Conservation (phyloP, 257 asterid genomes). For the Nicotiana otophora region DNA sequence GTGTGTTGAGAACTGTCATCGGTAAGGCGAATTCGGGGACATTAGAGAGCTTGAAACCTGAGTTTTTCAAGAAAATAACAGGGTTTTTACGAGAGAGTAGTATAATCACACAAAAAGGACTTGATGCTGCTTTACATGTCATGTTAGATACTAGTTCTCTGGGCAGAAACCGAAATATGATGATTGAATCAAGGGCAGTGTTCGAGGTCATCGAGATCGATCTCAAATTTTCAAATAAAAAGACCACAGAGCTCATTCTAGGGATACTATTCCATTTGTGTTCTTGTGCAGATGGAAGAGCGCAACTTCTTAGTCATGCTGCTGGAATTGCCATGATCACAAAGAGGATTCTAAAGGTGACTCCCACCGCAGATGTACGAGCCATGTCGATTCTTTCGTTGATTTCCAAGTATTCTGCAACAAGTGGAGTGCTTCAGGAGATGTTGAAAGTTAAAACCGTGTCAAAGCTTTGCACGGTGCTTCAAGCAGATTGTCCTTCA, state of each 20-base stretch:
- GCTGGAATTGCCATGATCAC: conserved; percentile 47
- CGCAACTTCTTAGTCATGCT: conserved; percentile 48
- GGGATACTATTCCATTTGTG: conserved; percentile 40
- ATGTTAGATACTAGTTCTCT: conserved; percentile 29
- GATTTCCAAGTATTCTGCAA: conserved; percentile 36
- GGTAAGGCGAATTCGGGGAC: conserved; percentile 6
- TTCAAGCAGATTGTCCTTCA: conserved; percentile 29
- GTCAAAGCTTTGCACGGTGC: conserved; percentile 48
- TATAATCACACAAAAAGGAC: conserved; percentile 9
- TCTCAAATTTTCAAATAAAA: conserved; percentile 23
- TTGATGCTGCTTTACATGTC: conserved; percentile 27
- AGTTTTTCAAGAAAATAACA: conserved; percentile 22
- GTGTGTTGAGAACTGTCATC: conserved; percentile 15
- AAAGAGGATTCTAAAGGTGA: conserved; percentile 41
- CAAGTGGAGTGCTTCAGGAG: conserved; percentile 38
- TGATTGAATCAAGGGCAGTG: conserved; percentile 39
- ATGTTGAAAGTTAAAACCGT: conserved; percentile 48
- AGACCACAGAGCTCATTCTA: conserved; percentile 35
- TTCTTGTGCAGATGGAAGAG: conserved; percentile 59
- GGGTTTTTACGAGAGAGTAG: conserved; percentile 4
- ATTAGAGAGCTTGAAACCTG: conserved; percentile 29
- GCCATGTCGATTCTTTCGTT: conserved; percentile 37
- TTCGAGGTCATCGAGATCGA: conserved; percentile 43
- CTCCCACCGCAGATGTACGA: conserved; percentile 35
- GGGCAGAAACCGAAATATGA: conserved; percentile 39